A percentile compares a stretch with the other conserved stretches of the same genome.
These are phyloP conservation scores for Acacia pycnantha DNA, from an alignment of 331 rosid species.

Conservation along the genomic window DNA sequence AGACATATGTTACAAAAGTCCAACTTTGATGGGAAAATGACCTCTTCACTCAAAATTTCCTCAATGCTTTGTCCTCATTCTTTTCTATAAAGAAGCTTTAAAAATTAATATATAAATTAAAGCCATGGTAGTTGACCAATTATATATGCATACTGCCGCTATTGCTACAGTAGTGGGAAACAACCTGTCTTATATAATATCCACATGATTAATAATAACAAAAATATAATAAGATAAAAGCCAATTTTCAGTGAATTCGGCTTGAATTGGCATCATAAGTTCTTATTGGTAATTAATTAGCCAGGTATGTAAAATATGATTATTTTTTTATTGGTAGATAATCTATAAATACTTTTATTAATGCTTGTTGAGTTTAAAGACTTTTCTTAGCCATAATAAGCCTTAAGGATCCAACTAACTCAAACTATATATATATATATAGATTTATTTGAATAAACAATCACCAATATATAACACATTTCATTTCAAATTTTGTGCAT, in stretches of 20 bases:
- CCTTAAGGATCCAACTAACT: neutral
- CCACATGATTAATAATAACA: neutral
- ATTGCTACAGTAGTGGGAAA: conserved; percentile 32
- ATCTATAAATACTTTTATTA: too few relatives aligned
- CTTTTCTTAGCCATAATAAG: neutral
- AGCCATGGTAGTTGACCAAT: conserved; percentile 9
- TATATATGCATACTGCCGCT: conserved; percentile 11
- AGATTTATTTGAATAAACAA: neutral
- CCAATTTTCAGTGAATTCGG: neutral
- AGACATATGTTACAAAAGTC: neutral
- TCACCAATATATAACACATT: neutral
- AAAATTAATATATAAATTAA: neutral
- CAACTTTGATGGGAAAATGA: conserved; percentile 7
- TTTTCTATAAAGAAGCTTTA: neutral
- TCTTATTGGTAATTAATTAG: neutral
- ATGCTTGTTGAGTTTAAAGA: neutral
- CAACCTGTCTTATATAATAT: conserved; percentile 19
- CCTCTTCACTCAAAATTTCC: neutral
- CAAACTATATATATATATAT: too few relatives aligned
- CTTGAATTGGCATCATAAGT: neutral
- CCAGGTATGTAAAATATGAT: neutral
- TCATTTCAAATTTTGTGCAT: neutral
- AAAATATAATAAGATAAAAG: neutral
- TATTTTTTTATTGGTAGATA: neutral
- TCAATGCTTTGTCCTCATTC: neutral